Percentiles rank a stretch among this genome's conserved stretches.
phyloP scores from a whole-genome alignment of 2,329 filamentous ascomycete genomes.

The Xylaria hypoxylon region DNA sequence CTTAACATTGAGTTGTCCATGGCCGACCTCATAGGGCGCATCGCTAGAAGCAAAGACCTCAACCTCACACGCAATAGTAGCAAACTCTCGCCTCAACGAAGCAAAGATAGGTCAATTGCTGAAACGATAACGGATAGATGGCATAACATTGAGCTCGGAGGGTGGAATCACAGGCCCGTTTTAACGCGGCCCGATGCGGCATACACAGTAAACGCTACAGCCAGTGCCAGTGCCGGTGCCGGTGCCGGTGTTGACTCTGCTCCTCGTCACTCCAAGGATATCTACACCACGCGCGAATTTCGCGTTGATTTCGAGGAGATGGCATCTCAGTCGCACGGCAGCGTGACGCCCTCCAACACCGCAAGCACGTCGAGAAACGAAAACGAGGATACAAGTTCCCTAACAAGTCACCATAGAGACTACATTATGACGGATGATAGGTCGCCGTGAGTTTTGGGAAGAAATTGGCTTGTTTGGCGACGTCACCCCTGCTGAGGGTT shows the following conservation, averaged over 20 bases:
- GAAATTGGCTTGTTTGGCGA: background rate
- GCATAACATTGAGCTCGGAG: background rate
- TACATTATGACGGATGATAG: background rate
- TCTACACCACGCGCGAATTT: slow-evolving; percentile 20
- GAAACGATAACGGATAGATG: background rate
- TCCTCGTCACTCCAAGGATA: background rate
- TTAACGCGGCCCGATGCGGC: background rate
- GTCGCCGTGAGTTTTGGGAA: background rate
- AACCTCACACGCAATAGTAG: background rate
- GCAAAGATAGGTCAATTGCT: background rate
- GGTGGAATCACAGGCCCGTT: background rate
- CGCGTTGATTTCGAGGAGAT: slow-evolving; percentile 16
- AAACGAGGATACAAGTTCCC: slow-evolving; percentile 1
- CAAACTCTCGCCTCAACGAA: background rate
- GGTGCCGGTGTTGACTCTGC: background rate
- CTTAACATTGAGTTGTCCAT: slow-evolving; percentile 67
- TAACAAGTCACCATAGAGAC: background rate
- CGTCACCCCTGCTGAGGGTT: no score
- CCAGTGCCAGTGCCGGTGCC: background rate
- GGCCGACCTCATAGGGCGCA: slow-evolving; percentile 62
- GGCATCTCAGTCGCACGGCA: background rate
- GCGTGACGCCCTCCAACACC: background rate
- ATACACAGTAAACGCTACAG: slow-evolving; percentile 24
- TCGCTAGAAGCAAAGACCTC: slow-evolving; percentile 37
- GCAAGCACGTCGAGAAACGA: slow-evolving; percentile 5